Evolutionary conservation across 257 asterid species (phyloP), one percentile per base, ranked within the genome.

Genomic region (Jacaranda mimosifolia): DNA sequence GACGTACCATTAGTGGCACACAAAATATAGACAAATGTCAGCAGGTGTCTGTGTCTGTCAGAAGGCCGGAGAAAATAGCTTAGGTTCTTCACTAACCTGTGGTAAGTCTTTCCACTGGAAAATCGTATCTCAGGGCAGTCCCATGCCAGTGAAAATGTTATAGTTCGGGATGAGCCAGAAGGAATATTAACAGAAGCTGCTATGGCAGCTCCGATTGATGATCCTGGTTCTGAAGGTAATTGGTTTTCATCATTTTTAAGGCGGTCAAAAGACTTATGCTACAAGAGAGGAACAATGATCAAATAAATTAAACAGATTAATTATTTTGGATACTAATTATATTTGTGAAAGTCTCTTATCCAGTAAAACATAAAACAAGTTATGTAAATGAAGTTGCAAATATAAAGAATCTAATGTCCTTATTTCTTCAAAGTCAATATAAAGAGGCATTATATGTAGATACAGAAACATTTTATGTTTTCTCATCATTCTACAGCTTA

Each of bases 81-180:
- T 6, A 32, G 39, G 74, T 43, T 18, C 6, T 43, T 62, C 17
- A 26, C 85, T 67, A 42, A 80, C 96, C 97, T 88, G 86, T 87
- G 89, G 80, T 91, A 92, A 56, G 95, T 91, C 86, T 87, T 92
- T 65, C 97, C 97, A 72, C 89, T 85, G 36, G 74, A n/a, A 81
- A 92, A 92, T 82, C 75, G 84, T n/a, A 92, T 77, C 75, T 92
- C 96, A 45, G 97, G 97, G 79, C 94, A 89, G 60, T 90, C 97
- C 97, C 97, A 92, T 76, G 92, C 89, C 78, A 92, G 48, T 52
- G 97, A 86, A 86, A 92, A 92, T 65, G 96, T 85, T 52, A 88
- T 80, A 5, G 87, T 86, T 40, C 79, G 82, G 51, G 86, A 85
- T 57, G 87, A 77, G 68, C 81, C 80, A 26, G 92, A 82, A 62